Percentiles rank a stretch among this genome's conserved stretches.
These are phyloP conservation scores for Metarhizium brunneum DNA, from an alignment of 2,329 filamentous ascomycete species.

Conservation along the genomic window DNA sequence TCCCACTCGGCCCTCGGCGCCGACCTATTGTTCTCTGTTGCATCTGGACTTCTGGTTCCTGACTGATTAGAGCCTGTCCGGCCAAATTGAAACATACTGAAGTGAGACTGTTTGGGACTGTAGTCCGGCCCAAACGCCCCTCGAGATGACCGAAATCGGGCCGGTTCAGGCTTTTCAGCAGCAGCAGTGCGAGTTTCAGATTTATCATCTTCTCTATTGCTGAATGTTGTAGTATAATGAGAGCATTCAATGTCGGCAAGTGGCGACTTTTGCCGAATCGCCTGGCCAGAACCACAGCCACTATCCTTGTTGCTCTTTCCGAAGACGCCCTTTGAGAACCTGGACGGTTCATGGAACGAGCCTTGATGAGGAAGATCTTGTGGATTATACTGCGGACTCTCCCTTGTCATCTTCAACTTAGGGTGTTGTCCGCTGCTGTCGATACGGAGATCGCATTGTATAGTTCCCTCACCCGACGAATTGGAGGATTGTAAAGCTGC, in stretches of 20 bases:
- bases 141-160: not conserved
- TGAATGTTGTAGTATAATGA: not conserved
- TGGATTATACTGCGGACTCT: not conserved
- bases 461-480: not conserved
- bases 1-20: not conserved
- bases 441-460: not conserved
- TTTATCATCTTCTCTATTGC: not conserved
- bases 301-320: not conserved
- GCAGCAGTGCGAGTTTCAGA: not conserved
- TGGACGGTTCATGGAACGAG: not conserved
- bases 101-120: not conserved
- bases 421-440: not conserved
- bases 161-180: not conserved
- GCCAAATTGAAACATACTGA: constrained; percentile 1
- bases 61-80: not conserved
- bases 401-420: not conserved
- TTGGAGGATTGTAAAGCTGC: not conserved
- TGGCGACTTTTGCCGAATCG: not conserved
- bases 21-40: not conserved
- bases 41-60: not conserved
- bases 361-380: not conserved
- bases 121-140: constrained; percentile 2
- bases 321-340: constrained; percentile 3
- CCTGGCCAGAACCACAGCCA: not conserved
- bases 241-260: not conserved